Conservation (phyloP, 148 eudicot genomes). For the Amaranthus hypochondriacus region DNA sequence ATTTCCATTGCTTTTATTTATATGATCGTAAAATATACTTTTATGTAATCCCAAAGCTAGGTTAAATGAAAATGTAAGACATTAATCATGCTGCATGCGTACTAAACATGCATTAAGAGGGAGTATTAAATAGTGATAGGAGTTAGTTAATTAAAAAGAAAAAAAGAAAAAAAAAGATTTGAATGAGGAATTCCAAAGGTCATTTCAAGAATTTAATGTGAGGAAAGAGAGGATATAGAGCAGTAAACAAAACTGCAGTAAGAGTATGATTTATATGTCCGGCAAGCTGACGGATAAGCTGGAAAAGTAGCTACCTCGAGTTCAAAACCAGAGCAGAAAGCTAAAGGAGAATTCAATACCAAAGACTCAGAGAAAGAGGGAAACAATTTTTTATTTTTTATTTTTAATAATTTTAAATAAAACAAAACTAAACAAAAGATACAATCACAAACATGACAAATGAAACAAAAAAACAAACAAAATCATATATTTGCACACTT, state of each 20-base stretch:
- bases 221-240: conserved; percentile 6
- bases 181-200: conserved; percentile 18
- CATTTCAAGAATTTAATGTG: conserved; percentile 16
- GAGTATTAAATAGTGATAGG: not conserved
- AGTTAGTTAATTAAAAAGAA: not conserved
- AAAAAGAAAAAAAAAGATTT: not conserved
- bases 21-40: too few relatives aligned
- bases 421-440: not conserved
- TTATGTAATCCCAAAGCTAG: too few relatives aligned
- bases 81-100: too few relatives aligned
- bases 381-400: not conserved
- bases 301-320: conserved; percentile 62
- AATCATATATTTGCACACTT: conserved; percentile 36
- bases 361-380: conserved; percentile 3
- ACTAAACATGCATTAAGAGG: too few relatives aligned
- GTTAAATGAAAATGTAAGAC: too few relatives aligned
- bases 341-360: conserved; percentile 21
- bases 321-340: conserved; percentile 48
- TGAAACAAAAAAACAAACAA: conserved; percentile 17
- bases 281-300: conserved; percentile 65
- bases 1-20: too few relatives aligned
- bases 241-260: not conserved
- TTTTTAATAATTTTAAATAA: not conserved
- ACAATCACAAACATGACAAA: not conserved
- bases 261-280: conserved; percentile 27